phyloP scores from a whole-genome alignment of 163 green algal genomes.

The Scenedesmus sp. region DNA sequence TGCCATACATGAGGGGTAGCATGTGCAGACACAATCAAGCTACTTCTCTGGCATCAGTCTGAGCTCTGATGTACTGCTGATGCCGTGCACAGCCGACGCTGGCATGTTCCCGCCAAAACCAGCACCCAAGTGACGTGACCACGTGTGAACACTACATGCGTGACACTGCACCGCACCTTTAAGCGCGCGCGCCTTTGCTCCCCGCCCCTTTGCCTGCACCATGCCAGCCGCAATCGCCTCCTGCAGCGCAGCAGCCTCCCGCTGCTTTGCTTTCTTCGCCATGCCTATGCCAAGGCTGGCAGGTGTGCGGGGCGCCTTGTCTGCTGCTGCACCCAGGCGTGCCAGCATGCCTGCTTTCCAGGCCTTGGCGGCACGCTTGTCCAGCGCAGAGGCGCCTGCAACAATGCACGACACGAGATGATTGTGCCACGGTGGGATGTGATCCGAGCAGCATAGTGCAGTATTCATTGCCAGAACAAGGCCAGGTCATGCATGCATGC shows the following conservation, averaged over 20 bases:
- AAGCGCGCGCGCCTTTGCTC: conserved; percentile 66
- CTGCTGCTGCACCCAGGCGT: conserved; percentile 62
- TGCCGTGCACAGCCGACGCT: too few relatives aligned
- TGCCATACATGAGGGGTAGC: too few relatives aligned
- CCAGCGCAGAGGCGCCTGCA: conserved; percentile 72
- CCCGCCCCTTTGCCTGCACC: conserved; percentile 71
- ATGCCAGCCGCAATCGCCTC: conserved; percentile 82
- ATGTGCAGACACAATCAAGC: too few relatives aligned
- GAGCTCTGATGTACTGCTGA: too few relatives aligned
- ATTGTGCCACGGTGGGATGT: too few relatives aligned
- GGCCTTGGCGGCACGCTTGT: conserved; percentile 74
- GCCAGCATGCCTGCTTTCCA: conserved; percentile 71
- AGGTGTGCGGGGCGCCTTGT: conserved; percentile 62
- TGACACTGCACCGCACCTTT: conserved; percentile 18
- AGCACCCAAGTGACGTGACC: too few relatives aligned
- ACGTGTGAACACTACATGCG: background rate
- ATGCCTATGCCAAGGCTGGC: conserved; percentile 71
- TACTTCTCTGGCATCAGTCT: too few relatives aligned
- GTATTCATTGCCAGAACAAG: too few relatives aligned
- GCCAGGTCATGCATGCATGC: conserved; percentile 47
- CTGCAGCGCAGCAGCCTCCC: conserved; percentile 66
- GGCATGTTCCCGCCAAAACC: too few relatives aligned
- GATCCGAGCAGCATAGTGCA: too few relatives aligned
- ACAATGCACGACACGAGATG: background rate
- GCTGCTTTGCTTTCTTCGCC: conserved; percentile 61